phyloP scores from a whole-genome alignment of 2,329 filamentous ascomycete species.

The Fusarium torulosum region DNA sequence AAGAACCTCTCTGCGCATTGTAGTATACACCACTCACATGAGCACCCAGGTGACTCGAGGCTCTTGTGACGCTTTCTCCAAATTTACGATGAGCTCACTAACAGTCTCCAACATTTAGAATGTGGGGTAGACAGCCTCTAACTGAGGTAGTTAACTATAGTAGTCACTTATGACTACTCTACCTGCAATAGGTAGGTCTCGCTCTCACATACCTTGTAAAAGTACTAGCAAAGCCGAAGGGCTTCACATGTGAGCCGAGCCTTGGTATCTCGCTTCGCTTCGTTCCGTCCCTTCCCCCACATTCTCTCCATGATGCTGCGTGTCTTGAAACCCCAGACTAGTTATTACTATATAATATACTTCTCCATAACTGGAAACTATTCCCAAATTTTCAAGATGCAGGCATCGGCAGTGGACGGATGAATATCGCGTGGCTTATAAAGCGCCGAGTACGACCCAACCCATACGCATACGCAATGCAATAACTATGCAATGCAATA shows the following conservation, averaged over 20 bases:
- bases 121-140: conserved; percentile 19
- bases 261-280: conserved; percentile 1
- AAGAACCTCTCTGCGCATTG: background rate
- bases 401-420: conserved; percentile 32
- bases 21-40: background rate
- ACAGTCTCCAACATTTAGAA: conserved; percentile 6
- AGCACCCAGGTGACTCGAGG: conserved; percentile 10
- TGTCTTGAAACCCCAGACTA: too few species aligned
- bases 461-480: background rate
- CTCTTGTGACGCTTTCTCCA: conserved; percentile 20
- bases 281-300: conserved; percentile 14
- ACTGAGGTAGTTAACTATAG: too few species aligned
- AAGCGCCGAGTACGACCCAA: conserved; percentile 32
- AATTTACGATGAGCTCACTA: conserved; percentile 11
- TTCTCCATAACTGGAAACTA: background rate
- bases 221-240: background rate
- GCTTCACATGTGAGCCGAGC: conserved; percentile 33
- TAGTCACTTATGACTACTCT: background rate
- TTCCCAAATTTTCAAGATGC: conserved; percentile 7
- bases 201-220: background rate
- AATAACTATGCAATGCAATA: background rate
- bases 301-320: conserved; percentile 13
- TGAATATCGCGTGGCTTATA: conserved; percentile 25
- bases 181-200: conserved; percentile 12
- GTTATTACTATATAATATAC: too few species aligned